Percentiles rank a stretch among this genome's conserved stretches.
Conservation (phyloP, 2,329 filamentous ascomycete genomes). For the Nemania sp. region DNA sequence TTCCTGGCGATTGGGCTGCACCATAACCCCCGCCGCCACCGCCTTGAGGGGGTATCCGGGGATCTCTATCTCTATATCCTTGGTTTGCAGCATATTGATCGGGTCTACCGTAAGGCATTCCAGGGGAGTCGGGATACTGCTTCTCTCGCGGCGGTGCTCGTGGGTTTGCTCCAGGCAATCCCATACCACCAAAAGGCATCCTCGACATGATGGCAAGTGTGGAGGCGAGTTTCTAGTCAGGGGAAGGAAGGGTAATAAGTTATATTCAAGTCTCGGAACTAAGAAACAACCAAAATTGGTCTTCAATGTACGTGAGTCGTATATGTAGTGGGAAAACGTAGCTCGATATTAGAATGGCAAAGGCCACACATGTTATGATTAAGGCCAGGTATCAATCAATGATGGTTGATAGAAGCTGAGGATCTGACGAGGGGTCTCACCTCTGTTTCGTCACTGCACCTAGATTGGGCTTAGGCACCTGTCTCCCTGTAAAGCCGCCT, state of each 20-base stretch:
- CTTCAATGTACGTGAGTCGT: neutral
- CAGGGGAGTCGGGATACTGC: slow-evolving; percentile 29
- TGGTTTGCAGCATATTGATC: slow-evolving; percentile 28
- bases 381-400: neutral
- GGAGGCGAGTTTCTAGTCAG: neutral
- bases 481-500: neutral
- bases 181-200: slow-evolving; percentile 38
- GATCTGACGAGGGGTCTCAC: slow-evolving; percentile 21
- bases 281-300: too few species aligned
- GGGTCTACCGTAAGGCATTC: slow-evolving; percentile 23
- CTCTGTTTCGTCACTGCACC: slow-evolving; percentile 34
- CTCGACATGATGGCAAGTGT: slow-evolving; percentile 31
- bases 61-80: slow-evolving; percentile 38
- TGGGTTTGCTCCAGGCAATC: slow-evolving; percentile 36
- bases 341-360: neutral
- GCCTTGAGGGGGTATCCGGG: slow-evolving; percentile 21
- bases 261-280: neutral
- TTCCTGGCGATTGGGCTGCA: slow-evolving; percentile 24
- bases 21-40: slow-evolving; percentile 32
- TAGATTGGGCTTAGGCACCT: slow-evolving; percentile 21
- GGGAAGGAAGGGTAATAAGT: neutral
- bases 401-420: neutral
- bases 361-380: slow-evolving; percentile 16
- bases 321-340: slow-evolving; percentile 1
- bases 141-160: slow-evolving; percentile 36